Percentiles rank a stretch among this genome's conserved stretches.
Conservation (phyloP, 148 eudicot genomes). For the Chenopodium album region DNA sequence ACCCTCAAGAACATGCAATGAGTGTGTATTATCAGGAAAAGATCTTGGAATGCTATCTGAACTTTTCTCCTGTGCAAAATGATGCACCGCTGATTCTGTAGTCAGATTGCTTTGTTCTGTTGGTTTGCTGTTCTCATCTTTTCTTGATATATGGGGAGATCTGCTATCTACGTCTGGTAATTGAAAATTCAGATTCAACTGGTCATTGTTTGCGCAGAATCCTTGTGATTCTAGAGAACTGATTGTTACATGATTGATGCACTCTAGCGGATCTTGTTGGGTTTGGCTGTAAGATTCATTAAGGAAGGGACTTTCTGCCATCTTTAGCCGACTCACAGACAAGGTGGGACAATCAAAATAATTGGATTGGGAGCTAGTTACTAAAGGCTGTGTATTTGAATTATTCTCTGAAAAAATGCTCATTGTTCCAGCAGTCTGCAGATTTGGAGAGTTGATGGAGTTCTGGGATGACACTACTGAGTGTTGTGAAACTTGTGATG, state of each 20-base stretch:
- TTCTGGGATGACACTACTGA: slow-evolving; percentile 56
- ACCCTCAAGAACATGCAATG: slow-evolving; percentile 47
- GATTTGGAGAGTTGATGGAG: slow-evolving; percentile 44
- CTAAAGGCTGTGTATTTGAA: slow-evolving; percentile 35
- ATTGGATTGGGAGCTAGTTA: slow-evolving; percentile 27
- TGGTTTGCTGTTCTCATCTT: slow-evolving; percentile 45
- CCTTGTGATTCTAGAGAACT: slow-evolving; percentile 20
- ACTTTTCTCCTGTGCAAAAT: slow-evolving; percentile 3
- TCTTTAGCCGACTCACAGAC: slow-evolving; percentile 51
- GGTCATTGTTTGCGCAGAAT: slow-evolving; percentile 20
- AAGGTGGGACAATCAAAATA: slow-evolving; percentile 37
- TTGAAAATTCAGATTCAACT: slow-evolving; percentile 19
- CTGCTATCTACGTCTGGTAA: slow-evolving; percentile 40
- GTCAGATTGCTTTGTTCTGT: slow-evolving; percentile 56
- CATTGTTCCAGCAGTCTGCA: slow-evolving; percentile 34
- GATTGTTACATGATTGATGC: slow-evolving; percentile 15
- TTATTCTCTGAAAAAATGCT: slow-evolving; percentile 36
- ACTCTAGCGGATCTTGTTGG: slow-evolving; percentile 16
- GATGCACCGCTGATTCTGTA: slow-evolving; percentile 40
- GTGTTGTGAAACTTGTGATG: slow-evolving; percentile 36
- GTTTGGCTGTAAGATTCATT: slow-evolving; percentile 26
- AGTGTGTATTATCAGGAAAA: slow-evolving; percentile 29
- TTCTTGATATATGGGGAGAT: slow-evolving; percentile 31
- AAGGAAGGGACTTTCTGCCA: slow-evolving; percentile 40
- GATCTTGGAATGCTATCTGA: slow-evolving; percentile 31